Conservation (phyloP, 1,284 basidiomycete genomes). For the Bjerkandera adusta region DNA sequence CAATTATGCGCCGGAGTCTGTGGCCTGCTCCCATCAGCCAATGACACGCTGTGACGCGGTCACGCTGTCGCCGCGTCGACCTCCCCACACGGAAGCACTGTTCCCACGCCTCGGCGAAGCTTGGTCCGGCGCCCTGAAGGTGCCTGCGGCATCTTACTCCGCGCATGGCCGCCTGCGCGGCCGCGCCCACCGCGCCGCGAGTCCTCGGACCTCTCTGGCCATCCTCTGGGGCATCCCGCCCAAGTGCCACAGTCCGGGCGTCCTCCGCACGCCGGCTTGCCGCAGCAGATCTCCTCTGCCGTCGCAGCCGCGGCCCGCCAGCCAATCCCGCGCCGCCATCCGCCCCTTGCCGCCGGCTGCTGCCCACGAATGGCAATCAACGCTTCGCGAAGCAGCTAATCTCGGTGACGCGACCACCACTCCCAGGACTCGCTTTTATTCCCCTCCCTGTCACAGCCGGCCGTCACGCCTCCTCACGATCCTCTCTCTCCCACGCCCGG, state of each 20-base stretch:
- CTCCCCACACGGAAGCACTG: not conserved
- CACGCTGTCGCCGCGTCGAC: not conserved
- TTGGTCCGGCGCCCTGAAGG: not conserved
- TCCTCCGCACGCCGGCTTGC: no score
- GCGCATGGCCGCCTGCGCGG: not conserved
- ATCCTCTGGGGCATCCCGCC: no score
- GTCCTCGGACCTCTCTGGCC: no score
- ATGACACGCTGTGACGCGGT: not conserved
- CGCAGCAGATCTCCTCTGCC: slow-evolving; percentile 8
- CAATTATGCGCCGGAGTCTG: not conserved
- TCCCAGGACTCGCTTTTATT: no score
- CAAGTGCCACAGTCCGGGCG: no score
- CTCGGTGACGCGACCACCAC: no score
- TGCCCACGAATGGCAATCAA: not conserved
- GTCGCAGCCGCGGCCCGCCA: slow-evolving; percentile 11
- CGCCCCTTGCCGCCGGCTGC: not conserved
- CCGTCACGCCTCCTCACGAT: no score
- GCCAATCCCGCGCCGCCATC: slow-evolving; percentile 5
- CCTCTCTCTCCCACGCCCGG: no score
- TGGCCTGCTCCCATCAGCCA: not conserved
- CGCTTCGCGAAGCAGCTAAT: slow-evolving; percentile 8
- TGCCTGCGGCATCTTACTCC: no score
- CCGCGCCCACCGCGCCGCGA: not conserved
- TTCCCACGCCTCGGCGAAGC: not conserved
- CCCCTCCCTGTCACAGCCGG: no score